A percentile compares a stretch with the other conserved stretches of the same genome.
Evolutionary conservation across 1,284 basidiomycete species (phyloP).

Genomic region (Cryptococcus amylolentus): DNA sequence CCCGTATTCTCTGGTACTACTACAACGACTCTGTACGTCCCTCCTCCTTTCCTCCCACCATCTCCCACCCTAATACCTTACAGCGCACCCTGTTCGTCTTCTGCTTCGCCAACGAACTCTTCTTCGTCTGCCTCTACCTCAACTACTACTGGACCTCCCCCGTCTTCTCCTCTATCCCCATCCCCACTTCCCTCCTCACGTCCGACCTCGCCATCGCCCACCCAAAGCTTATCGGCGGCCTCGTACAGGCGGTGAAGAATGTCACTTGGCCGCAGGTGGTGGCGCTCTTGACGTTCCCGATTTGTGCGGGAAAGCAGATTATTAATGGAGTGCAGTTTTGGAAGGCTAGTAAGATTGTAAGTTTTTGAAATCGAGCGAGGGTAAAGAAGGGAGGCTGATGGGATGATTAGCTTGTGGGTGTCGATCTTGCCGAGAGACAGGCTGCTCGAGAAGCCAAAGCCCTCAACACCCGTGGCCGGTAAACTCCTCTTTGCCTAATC

Average conservation of each 20-base stretch:
- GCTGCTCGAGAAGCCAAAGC: conserved; percentile 56
- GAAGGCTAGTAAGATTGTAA: conserved; percentile 89
- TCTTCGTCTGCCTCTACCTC: conserved; percentile 94
- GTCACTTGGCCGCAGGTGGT: conserved; percentile 80
- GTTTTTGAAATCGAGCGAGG: conserved; percentile 16
- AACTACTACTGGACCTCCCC: conserved; percentile 72
- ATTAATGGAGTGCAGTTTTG: conserved; percentile 97
- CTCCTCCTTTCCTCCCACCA: not conserved
- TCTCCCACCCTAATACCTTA: not conserved
- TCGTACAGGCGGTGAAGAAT: conserved; percentile 37
- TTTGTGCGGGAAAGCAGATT: conserved; percentile 82
- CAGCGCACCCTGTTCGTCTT: conserved; percentile 84
- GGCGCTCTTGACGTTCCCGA: conserved; percentile 63
- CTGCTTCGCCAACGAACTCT: conserved; percentile 96
- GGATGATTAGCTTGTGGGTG: conserved; percentile 63
- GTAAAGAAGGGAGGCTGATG: not conserved
- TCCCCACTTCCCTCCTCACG: conserved; percentile 28
- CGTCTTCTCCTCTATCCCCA: conserved; percentile 29
- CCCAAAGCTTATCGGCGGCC: conserved; percentile 16
- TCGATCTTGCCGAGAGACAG: conserved; percentile 78
- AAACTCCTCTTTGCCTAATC: not conserved
- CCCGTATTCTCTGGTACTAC: conserved; percentile 85
- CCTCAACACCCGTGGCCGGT: conserved; percentile 6
- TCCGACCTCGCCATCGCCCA: conserved; percentile 22
- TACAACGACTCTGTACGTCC: conserved; percentile 82